Conservation (phyloP, 805 yeast genomes). For the Metschnikowia bowlesiae region DNA sequence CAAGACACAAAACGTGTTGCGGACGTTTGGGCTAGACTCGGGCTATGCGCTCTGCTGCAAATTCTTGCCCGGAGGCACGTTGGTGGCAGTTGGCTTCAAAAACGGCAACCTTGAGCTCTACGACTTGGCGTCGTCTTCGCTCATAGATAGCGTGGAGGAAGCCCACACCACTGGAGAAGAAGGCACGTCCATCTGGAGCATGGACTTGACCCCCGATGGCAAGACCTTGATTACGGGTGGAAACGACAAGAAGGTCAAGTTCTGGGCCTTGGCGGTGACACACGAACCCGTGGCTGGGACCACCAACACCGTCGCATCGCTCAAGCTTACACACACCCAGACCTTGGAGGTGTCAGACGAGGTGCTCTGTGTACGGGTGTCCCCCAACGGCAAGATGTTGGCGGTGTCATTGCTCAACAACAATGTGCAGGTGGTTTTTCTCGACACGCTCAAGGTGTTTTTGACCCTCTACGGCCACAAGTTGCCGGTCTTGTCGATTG, state of each 20-base stretch:
- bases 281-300: constrained; percentile 72
- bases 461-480: constrained; percentile 93
- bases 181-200: constrained; percentile 75
- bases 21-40: constrained; percentile 68
- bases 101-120: constrained; percentile 79
- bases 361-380: constrained; percentile 69
- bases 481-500: constrained; percentile 88
- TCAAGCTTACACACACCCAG: constrained; percentile 67
- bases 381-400: constrained; percentile 71
- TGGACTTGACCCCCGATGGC: constrained; percentile 85
- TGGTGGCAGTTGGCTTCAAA: constrained; percentile 84
- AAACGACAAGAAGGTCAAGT: constrained; percentile 84
- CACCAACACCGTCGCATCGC: constrained; percentile 40
- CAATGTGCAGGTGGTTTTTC: constrained; percentile 91
- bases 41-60: constrained; percentile 80
- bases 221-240: constrained; percentile 84
- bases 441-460: constrained; percentile 82
- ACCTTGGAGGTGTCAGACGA: constrained; percentile 87
- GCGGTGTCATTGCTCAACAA: constrained; percentile 87
- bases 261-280: constrained; percentile 78
- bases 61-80: constrained; percentile 87
- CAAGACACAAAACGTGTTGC: constrained; percentile 64
- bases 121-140: constrained; percentile 78
- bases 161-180: constrained; percentile 51
- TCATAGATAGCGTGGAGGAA: constrained; percentile 58